phyloP scores from a whole-genome alignment of 371 early-diverging fungal genomes.

The Circinella minor region DNA sequence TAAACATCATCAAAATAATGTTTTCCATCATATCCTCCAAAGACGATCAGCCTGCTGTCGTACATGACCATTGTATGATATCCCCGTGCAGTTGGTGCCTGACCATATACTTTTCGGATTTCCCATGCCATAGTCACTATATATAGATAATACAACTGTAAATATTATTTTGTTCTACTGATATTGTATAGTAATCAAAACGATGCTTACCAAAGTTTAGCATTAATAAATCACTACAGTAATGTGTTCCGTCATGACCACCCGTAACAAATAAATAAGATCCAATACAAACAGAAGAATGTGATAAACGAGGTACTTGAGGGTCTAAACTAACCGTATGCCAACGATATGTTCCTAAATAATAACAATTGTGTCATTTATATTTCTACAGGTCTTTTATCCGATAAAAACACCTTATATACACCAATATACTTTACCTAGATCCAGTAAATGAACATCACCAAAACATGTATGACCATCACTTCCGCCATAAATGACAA shows the following conservation, averaged over 20 bases:
- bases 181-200: background rate
- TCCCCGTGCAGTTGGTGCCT: slow-evolving; percentile 76
- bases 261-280: slow-evolving; percentile 86
- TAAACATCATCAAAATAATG: slow-evolving; percentile 80
- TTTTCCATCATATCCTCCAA: slow-evolving; percentile 88
- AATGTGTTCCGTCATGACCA: slow-evolving; percentile 85
- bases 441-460: slow-evolving; percentile 79
- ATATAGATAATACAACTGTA: background rate
- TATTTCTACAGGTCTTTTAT: no score
- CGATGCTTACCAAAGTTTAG: slow-evolving; percentile 71
- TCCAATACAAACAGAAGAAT: slow-evolving; percentile 82
- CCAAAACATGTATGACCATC: slow-evolving; percentile 89
- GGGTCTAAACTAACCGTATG: slow-evolving; percentile 55
- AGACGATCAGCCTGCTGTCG: slow-evolving; percentile 81
- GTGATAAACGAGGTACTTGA: slow-evolving; percentile 75
- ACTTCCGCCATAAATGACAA: slow-evolving; percentile 87
- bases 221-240: slow-evolving; percentile 77
- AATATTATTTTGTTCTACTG: slow-evolving; percentile 4
- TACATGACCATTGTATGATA: slow-evolving; percentile 83
- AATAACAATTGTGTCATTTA: background rate
- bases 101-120: slow-evolving; percentile 72
- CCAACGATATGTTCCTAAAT: slow-evolving; percentile 47
- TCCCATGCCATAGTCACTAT: slow-evolving; percentile 83
- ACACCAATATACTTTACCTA: slow-evolving; percentile 33
- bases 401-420: no score